phyloP scores from a whole-genome alignment of 2,329 filamentous ascomycete species.

The Gyromitra esculenta region DNA sequence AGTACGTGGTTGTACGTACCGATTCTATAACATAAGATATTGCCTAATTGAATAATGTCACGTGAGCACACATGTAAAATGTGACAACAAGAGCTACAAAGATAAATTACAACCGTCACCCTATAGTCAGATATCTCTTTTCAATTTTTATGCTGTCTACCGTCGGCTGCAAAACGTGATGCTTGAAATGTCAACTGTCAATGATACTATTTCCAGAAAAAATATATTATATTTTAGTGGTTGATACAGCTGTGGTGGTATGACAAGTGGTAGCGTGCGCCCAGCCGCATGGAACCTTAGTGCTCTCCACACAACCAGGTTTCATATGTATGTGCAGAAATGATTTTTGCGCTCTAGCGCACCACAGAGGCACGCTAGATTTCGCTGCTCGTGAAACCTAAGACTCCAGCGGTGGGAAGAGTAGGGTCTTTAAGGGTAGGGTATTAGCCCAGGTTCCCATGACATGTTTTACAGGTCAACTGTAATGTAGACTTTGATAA shows the following conservation, averaged over 20 bases:
- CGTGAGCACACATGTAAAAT: background rate
- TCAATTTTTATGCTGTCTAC: background rate
- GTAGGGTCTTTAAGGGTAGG: background rate
- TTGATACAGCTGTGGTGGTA: background rate
- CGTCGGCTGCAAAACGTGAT: background rate
- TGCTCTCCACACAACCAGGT: background rate
- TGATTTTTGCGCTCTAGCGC: constrained; percentile 25
- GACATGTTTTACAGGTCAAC: constrained; percentile 5
- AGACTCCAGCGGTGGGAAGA: background rate
- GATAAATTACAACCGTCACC: background rate
- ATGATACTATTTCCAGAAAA: constrained; percentile 8
- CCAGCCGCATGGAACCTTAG: constrained; percentile 17
- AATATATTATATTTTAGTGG: background rate
- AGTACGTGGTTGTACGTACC: background rate
- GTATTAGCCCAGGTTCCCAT: background rate
- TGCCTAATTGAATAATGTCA: background rate
- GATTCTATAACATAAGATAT: background rate
- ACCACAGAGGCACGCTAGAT: background rate
- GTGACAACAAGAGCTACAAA: background rate
- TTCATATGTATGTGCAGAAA: constrained; percentile 7
- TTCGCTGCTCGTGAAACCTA: constrained; percentile 6
- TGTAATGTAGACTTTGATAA: background rate
- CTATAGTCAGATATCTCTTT: background rate
- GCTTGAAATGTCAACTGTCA: background rate
- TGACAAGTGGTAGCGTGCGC: constrained; percentile 5